phyloP scores from a whole-genome alignment of 441 rosid species.

The Pelargonium myrrhifolium region DNA sequence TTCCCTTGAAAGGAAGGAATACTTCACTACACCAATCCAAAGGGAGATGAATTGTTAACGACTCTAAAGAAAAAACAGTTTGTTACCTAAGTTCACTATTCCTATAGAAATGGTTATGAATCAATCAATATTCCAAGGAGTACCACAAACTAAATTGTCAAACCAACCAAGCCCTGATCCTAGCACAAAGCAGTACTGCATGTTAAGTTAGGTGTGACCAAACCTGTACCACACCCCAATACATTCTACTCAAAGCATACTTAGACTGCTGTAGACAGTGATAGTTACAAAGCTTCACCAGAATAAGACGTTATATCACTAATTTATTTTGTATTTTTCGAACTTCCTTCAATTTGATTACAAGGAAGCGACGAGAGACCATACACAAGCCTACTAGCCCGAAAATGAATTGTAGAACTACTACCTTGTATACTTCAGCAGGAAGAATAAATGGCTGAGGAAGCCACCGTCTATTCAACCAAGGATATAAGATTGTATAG shows the following conservation, averaged over 20 bases:
- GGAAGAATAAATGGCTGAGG: slow-evolving; percentile 85
- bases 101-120: no score
- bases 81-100: no score
- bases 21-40: no score
- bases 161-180: background rate
- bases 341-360: no score
- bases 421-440: slow-evolving; percentile 86
- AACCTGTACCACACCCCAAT: background rate
- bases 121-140: background rate
- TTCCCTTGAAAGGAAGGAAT: no score
- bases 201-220: background rate
- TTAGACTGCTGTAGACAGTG: background rate
- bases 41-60: no score
- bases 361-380: no score
- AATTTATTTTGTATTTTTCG: background rate
- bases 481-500: slow-evolving; percentile 65
- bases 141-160: background rate
- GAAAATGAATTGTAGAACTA: slow-evolving; percentile 11
- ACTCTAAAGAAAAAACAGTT: no score
- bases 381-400: background rate
- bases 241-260: background rate
- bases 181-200: background rate
- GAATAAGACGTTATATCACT: background rate
- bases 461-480: slow-evolving; percentile 76
- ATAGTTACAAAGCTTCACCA: background rate